Base-by-base conservation (phyloP, 2,329 filamentous ascomycete genomes). In the Aspergillus sp. region DNA sequence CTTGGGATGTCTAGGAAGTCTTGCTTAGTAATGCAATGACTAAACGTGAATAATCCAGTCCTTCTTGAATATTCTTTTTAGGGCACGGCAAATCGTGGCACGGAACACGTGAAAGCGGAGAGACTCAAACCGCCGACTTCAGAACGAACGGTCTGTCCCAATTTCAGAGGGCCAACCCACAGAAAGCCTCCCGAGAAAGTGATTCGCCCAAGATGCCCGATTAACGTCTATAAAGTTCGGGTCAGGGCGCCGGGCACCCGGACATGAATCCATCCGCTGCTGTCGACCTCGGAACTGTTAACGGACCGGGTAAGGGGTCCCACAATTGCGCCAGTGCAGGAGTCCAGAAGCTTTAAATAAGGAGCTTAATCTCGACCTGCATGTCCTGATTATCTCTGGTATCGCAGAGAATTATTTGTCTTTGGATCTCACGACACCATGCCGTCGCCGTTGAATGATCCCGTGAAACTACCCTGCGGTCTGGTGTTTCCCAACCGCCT, bases 401-500 rank as follows among this genome's bases (percentile, higher is more conserved):
- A 12, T 38, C 19, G 9, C n/a, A 5, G 5, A 4, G 19, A 12
- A 38, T 19, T 19, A 19, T 19, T 19, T 19, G 19, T 19, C 19
- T 19, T 19, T 2, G 19, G 19, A 19, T 19, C 19, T 19, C 19
- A 36, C n/a, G n/a, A 12, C 3, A 36, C n/a, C 3, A 61, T 60
- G 56, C 46, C 61, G 36, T 59, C 58, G 7, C 48, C 57, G 28
- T 48, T 73, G 7, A 56, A 60, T 45, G 63, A 73, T 29, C 69
- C 76, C 0, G 56, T 79, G 10, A 76, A 70, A 34, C 67, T 81
- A 1, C 73, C 75, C 50, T 79, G 76, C 57, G 79, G 79, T 1
- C 66, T 82, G 28, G 70, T 67, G 0, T 58, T 82, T 2, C 75
- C 75, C 2, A 82, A 82, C 54, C 73, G 78, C 4, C 67, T 82